Percentiles rank a stretch among this genome's conserved stretches.
These are phyloP conservation scores for Thecaphora frezii DNA, from an alignment of 1,284 basidiomycete genomes.

Conservation along the genomic window DNA sequence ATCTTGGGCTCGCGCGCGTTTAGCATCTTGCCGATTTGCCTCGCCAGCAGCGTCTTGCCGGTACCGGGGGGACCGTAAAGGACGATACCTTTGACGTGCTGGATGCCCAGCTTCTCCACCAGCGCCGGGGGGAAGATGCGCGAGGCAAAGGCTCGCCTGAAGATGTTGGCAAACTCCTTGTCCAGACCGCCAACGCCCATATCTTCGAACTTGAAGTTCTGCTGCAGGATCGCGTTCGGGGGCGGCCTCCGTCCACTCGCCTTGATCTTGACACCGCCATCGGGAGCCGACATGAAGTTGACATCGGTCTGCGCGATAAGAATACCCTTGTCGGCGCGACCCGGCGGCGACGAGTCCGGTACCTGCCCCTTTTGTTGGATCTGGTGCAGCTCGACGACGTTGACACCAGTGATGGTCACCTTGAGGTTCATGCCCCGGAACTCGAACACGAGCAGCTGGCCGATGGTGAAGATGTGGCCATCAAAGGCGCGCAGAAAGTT, in stretches of 20 bases:
- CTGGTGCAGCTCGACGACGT: constrained; percentile 65
- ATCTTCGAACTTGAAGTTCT: constrained; percentile 99
- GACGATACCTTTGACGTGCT: constrained; percentile 96
- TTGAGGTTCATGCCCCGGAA: constrained; percentile 85
- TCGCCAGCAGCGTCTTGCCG: constrained; percentile 95
- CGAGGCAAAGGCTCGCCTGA: constrained; percentile 96
- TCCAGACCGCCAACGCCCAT: constrained; percentile 99
- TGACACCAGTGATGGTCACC: constrained; percentile 70
- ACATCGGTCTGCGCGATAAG: constrained; percentile 88
- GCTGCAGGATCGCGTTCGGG: constrained; percentile 91
- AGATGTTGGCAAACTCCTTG: constrained; percentile 91
- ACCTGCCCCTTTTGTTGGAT: constrained; percentile 21
- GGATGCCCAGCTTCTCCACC: constrained; percentile 96
- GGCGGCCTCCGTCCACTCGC: constrained; percentile 89
- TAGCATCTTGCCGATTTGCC: constrained; percentile 99
- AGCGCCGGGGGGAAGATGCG: constrained; percentile 95
- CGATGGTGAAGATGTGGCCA: constrained; percentile 64
- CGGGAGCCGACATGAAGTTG: constrained; percentile 80
- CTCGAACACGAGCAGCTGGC: constrained; percentile 82
- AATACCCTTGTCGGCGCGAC: constrained; percentile 65
- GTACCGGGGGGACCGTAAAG: constrained; percentile 96
- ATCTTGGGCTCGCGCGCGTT: constrained; percentile 98
- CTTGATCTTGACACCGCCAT: constrained; percentile 84
- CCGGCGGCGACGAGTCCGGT: constrained; percentile 2
- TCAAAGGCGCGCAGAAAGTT: constrained; percentile 76